These are phyloP conservation scores for Trichosporon sp. DNA, from an alignment of 1,284 basidiomycete species.

Conservation along the genomic window DNA sequence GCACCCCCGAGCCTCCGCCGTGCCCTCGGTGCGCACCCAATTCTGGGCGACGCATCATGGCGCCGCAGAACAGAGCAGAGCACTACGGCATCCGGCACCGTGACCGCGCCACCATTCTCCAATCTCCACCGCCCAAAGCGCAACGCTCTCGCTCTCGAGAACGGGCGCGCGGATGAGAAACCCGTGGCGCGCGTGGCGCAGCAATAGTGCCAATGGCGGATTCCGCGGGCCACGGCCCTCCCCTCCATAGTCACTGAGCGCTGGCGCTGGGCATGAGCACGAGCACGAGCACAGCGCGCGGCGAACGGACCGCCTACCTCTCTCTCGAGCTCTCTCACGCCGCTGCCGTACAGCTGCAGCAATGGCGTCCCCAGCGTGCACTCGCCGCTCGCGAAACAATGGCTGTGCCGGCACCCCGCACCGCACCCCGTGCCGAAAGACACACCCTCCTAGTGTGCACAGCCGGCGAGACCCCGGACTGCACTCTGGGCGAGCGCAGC, in stretches of 20 bases:
- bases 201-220: background rate
- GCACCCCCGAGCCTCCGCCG: background rate
- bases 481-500: too few species aligned
- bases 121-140: too few species aligned
- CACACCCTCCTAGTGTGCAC: background rate
- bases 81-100: too few species aligned
- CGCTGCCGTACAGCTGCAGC: too few species aligned
- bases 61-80: too few species aligned
- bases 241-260: background rate
- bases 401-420: too few species aligned
- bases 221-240: background rate
- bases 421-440: background rate
- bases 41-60: background rate
- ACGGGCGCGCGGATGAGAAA: background rate
- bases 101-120: too few species aligned
- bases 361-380: background rate
- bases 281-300: background rate
- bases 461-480: too few species aligned
- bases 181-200: background rate
- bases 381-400: background rate
- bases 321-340: too few species aligned
- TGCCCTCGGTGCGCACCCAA: background rate
- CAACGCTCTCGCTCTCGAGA: too few species aligned
- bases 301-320: background rate
- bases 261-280: too few species aligned